phyloP scores from a whole-genome alignment of 23 red algal species.

The Agarophyton chilense region DNA sequence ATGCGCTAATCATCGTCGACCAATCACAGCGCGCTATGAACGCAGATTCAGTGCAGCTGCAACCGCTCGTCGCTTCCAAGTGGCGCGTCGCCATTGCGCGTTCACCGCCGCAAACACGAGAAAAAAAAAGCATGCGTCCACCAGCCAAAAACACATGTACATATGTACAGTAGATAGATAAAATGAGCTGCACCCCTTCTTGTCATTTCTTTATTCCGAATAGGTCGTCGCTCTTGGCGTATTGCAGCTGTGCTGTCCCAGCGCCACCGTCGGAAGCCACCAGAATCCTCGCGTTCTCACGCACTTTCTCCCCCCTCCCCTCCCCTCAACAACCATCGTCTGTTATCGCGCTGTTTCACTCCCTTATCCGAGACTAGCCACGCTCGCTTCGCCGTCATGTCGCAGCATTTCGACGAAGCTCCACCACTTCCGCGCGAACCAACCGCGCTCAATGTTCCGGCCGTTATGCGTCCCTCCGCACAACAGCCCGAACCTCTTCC shows the following conservation, averaged over 20 bases:
- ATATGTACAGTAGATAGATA: too few relatives aligned
- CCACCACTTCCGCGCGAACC: conserved; percentile 62
- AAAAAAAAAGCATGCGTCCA: too few relatives aligned
- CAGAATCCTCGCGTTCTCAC: too few relatives aligned
- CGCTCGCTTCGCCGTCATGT: neutral
- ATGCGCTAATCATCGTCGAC: neutral
- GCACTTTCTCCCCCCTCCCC: too few relatives aligned
- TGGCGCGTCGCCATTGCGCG: neutral
- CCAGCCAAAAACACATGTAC: too few relatives aligned
- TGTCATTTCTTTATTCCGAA: too few relatives aligned
- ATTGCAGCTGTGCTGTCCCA: too few relatives aligned
- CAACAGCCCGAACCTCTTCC: conserved; percentile 11
- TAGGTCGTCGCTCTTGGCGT: too few relatives aligned
- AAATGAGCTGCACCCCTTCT: too few relatives aligned
- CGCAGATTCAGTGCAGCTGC: neutral
- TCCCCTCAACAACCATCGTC: neutral
- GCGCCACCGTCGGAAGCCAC: too few relatives aligned
- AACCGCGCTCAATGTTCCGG: conserved; percentile 43
- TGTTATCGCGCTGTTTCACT: neutral
- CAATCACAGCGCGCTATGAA: neutral
- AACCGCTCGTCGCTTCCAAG: neutral
- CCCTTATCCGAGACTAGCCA: neutral
- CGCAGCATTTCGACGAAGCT: conserved; percentile 40
- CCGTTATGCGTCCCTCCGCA: neutral
- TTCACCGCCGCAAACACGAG: too few relatives aligned